phyloP scores from a whole-genome alignment of 495 filamentous ascomycete genomes.

The Xylaria sp. region DNA sequence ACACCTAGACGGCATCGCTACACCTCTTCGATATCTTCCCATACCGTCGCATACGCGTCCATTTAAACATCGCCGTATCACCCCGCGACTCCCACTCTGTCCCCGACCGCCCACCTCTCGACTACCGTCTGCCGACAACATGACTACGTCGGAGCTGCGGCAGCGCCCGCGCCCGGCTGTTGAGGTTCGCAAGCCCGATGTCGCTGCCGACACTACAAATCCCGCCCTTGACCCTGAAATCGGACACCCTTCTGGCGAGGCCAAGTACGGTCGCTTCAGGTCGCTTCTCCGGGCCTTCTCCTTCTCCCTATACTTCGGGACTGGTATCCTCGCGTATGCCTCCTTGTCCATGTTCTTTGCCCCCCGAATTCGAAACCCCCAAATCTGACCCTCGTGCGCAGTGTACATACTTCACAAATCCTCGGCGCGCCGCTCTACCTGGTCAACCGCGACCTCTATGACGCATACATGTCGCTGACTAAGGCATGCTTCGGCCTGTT shows the following conservation, averaged over 20 bases:
- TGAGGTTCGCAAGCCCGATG: constrained; percentile 26
- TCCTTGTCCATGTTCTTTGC: constrained; percentile 17
- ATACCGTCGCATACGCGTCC: constrained; percentile 3
- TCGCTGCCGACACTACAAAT: constrained; percentile 46
- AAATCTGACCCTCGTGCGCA: constrained; percentile 38
- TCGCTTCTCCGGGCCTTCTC: constrained; percentile 70
- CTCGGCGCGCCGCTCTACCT: constrained; percentile 74
- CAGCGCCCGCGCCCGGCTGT: constrained; percentile 45
- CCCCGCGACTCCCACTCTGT: neutral
- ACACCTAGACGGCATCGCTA: neutral
- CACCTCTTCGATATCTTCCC: neutral
- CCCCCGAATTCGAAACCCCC: neutral
- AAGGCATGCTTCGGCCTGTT: constrained; percentile 79
- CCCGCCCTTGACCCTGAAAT: constrained; percentile 29
- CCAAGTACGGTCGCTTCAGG: constrained; percentile 70
- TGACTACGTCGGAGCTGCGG: constrained; percentile 52
- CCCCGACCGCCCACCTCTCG: neutral
- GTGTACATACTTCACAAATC: constrained; percentile 69
- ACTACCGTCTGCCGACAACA: constrained; percentile 32
- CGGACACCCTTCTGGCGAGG: constrained; percentile 67
- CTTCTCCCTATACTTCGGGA: constrained; percentile 69
- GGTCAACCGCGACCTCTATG: constrained; percentile 71
- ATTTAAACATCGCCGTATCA: neutral
- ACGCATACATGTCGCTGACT: constrained; percentile 78
- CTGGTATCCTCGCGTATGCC: constrained; percentile 56